Conservation (phyloP, 257 asterid genomes). For the Solanum bukasovii region DNA sequence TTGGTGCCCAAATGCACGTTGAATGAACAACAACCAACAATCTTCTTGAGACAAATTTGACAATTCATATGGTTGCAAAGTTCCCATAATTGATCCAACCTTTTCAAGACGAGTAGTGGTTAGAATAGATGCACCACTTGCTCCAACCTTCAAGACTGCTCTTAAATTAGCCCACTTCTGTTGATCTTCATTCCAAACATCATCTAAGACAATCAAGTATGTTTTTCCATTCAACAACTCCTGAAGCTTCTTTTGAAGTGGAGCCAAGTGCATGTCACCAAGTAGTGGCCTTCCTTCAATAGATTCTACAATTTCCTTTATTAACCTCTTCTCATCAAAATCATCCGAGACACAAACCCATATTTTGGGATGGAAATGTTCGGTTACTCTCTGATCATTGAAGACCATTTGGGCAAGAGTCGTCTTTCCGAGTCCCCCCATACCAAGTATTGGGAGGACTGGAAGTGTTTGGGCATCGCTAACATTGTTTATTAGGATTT, state of each 20-base stretch:
- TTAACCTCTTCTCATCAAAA: too few relatives aligned
- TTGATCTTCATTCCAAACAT: slow-evolving; percentile 28
- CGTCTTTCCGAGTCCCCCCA: too few relatives aligned
- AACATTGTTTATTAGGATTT: too few relatives aligned
- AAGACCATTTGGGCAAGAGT: too few relatives aligned
- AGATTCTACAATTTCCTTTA: too few relatives aligned
- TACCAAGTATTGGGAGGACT: too few relatives aligned
- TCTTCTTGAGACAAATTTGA: neutral
- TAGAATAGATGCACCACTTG: slow-evolving; percentile 7
- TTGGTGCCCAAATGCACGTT: slow-evolving; percentile 8
- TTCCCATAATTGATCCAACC: slow-evolving; percentile 12
- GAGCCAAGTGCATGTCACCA: too few relatives aligned
- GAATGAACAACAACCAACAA: slow-evolving; percentile 19
- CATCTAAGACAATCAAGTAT: slow-evolving; percentile 20
- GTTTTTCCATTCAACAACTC: slow-evolving; percentile 11
- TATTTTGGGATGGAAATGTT: too few relatives aligned
- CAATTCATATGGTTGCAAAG: slow-evolving; percentile 6
- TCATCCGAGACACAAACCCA: too few relatives aligned
- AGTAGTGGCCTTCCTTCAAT: too few relatives aligned
- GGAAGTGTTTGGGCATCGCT: too few relatives aligned
- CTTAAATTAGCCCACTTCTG: slow-evolving; percentile 14
- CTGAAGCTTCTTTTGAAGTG: neutral
- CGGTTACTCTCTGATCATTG: too few relatives aligned
- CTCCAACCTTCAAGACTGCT: slow-evolving; percentile 8
- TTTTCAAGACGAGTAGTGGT: slow-evolving; percentile 7